Conservation (phyloP, 108 stramenopile genomes). For the Stephanodiscus triporus region DNA sequence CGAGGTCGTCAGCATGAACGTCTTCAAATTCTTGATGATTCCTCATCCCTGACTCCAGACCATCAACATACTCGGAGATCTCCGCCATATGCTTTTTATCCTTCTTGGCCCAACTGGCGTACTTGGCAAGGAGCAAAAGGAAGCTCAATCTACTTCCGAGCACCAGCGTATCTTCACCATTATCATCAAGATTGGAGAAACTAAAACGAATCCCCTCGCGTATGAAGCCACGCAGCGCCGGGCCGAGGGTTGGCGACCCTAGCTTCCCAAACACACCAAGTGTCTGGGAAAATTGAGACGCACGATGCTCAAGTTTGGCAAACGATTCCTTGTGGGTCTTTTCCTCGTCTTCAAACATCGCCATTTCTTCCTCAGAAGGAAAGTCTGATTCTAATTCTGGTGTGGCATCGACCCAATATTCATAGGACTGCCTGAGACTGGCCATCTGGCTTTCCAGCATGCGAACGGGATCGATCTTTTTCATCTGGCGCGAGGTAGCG, state of each 20-base stretch:
- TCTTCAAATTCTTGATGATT: constrained; percentile 75
- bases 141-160: constrained; percentile 84
- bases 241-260: constrained; percentile 50
- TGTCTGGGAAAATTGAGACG: constrained; percentile 62
- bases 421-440: constrained; percentile 70
- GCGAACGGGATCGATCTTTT: constrained; percentile 79
- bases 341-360: constrained; percentile 62
- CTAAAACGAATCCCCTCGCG: constrained; percentile 82
- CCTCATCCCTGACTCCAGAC: constrained; percentile 62
- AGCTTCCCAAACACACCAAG: constrained; percentile 78
- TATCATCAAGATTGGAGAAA: constrained; percentile 65
- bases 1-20: constrained; percentile 73
- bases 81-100: constrained; percentile 53
- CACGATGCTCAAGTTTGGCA: constrained; percentile 60
- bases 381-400: constrained; percentile 65
- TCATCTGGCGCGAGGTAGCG: constrained; percentile 50
- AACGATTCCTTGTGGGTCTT: constrained; percentile 56
- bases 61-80: constrained; percentile 53
- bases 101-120: constrained; percentile 64
- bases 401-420: constrained; percentile 76
- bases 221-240: constrained; percentile 75
- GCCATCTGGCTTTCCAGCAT: constrained; percentile 90
- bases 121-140: constrained; percentile 65
- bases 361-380: constrained; percentile 79
- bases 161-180: constrained; percentile 62